Conservation (phyloP, 2,329 filamentous ascomycete species). For the Fusarium drepaniforme region DNA sequence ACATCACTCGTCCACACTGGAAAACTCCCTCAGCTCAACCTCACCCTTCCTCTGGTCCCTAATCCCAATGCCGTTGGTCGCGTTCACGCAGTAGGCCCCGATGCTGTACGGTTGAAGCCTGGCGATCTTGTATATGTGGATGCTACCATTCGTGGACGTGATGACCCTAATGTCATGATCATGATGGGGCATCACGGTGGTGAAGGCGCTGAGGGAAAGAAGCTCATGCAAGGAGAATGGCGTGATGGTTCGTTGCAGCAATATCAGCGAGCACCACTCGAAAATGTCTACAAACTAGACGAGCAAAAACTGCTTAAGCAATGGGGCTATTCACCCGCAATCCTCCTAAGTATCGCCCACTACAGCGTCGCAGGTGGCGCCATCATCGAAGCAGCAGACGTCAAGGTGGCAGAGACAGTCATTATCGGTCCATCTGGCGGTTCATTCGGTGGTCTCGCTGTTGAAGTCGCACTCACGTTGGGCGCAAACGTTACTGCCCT, state of each 20-base stretch:
- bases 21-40: conserved; percentile 2
- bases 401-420: conserved; percentile 17
- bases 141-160: conserved; percentile 1
- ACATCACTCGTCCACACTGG: conserved; percentile 5
- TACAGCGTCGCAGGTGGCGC: conserved; percentile 11
- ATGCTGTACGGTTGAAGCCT: not conserved
- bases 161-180: conserved; percentile 16
- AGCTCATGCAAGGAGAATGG: conserved; percentile 1
- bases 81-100: not conserved
- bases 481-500: not conserved
- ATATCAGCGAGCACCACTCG: not conserved
- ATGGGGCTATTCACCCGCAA: not conserved
- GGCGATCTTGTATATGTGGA: conserved; percentile 12
- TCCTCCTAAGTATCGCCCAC: conserved; percentile 1
- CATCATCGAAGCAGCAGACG: conserved; percentile 13
- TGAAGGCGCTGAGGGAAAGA: not conserved
- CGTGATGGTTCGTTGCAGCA: not conserved
- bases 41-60: conserved; percentile 7
- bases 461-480: not conserved
- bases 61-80: conserved; percentile 16
- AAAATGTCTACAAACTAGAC: not conserved
- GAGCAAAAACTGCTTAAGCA: not conserved
- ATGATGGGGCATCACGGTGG: conserved; percentile 13
- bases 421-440: conserved; percentile 16
- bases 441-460: conserved; percentile 12